Conservation (phyloP, 139 green algal genomes). For the Closterium sp. region DNA sequence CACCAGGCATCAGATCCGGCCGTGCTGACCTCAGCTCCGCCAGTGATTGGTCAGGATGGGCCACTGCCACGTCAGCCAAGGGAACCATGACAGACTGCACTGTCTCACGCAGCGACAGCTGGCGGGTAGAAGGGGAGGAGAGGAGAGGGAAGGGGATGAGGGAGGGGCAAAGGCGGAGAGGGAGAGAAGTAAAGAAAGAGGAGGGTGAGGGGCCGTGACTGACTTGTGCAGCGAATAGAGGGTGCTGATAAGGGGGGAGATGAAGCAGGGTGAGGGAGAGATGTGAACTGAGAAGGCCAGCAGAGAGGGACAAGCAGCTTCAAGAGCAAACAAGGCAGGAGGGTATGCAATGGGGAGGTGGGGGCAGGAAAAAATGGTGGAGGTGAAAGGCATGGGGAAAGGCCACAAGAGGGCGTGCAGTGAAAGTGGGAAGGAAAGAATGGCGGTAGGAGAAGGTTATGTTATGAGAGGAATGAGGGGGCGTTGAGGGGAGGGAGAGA, state of each 20-base stretch:
- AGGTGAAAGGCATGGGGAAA: not conserved
- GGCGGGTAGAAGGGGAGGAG: not conserved
- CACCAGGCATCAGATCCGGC: not conserved
- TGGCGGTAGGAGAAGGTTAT: too few species aligned
- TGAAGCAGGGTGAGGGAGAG: not conserved
- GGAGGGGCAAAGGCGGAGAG: too few species aligned
- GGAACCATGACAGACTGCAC: slow-evolving; percentile 22
- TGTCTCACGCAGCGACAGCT: slow-evolving; percentile 3
- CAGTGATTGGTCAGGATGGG: slow-evolving; percentile 9
- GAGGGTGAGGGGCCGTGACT: too few species aligned
- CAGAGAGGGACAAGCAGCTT: too few species aligned
- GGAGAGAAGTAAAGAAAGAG: not conserved
- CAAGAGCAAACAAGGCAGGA: too few species aligned
- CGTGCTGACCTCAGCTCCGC: slow-evolving; percentile 2
- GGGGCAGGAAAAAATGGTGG: not conserved
- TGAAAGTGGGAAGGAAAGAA: not conserved
- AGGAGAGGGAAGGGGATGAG: not conserved
- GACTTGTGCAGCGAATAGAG: not conserved
- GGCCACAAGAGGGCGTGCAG: not conserved
- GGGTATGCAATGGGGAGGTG: too few species aligned
- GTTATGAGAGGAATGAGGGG: not conserved
- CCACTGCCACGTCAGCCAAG: not conserved
- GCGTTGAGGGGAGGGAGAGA: not conserved
- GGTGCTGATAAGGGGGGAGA: not conserved
- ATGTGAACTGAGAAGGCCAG: too few species aligned